Conservation (phyloP, 2,329 filamentous ascomycete genomes). For the Stromatinia cepivora region DNA sequence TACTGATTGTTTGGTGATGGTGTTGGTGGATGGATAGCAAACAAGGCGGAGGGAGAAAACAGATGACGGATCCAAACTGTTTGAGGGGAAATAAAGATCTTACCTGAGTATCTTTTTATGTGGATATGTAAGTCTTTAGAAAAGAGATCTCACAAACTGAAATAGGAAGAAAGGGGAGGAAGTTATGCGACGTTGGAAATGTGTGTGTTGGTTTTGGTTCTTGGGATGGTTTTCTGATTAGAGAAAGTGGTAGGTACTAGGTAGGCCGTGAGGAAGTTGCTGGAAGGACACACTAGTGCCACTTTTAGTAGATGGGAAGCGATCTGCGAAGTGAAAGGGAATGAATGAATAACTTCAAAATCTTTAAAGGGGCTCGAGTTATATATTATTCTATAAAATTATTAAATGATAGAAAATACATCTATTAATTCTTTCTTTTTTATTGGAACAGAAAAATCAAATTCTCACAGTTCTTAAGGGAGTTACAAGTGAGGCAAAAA, state of each 20-base stretch:
- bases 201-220: slow-evolving; percentile 7
- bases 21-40: slow-evolving; percentile 1
- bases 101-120: slow-evolving; percentile 17
- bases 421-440: neutral
- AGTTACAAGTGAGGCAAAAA: neutral
- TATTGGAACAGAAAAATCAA: neutral
- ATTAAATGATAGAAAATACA: neutral
- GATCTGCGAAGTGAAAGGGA: slow-evolving; percentile 15
- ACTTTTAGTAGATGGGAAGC: slow-evolving; percentile 24
- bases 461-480: neutral
- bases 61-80: slow-evolving; percentile 12
- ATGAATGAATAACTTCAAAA: neutral
- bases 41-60: slow-evolving; percentile 22
- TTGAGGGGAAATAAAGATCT: slow-evolving; percentile 18
- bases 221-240: slow-evolving; percentile 22
- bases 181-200: slow-evolving; percentile 19
- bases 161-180: slow-evolving; percentile 3
- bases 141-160: slow-evolving; percentile 13
- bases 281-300: slow-evolving; percentile 24
- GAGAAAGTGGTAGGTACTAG: slow-evolving; percentile 5
- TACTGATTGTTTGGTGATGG: slow-evolving; percentile 3
- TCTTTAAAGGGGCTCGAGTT: slow-evolving; percentile 6
- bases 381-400: slow-evolving; percentile 3
- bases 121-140: neutral
- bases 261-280: slow-evolving; percentile 18